Evolutionary conservation across 2,329 filamentous ascomycete species (phyloP).

Genomic region (Dichotomopilus funicola): DNA sequence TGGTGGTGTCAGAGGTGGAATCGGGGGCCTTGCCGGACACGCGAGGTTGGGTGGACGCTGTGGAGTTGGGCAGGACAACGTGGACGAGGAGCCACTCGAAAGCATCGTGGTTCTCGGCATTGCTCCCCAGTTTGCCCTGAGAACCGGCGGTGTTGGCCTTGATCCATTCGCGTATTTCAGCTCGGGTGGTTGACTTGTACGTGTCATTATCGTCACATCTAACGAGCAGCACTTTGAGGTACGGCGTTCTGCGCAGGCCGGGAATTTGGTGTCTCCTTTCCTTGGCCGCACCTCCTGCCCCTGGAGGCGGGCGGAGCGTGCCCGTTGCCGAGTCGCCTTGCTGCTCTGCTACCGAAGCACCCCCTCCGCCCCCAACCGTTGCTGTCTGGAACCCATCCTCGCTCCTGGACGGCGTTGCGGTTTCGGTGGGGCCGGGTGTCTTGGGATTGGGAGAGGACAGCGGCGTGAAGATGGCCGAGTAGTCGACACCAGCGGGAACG

Average conservation of each 20-base stretch:
- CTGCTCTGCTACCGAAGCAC: slow-evolving; percentile 33
- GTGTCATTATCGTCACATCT: slow-evolving; percentile 93
- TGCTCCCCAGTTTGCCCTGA: slow-evolving; percentile 49
- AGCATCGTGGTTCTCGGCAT: slow-evolving; percentile 89
- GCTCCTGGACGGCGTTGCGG: slow-evolving; percentile 28
- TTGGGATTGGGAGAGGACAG: slow-evolving; percentile 30
- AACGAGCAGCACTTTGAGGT: slow-evolving; percentile 82
- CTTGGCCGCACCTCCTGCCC: slow-evolving; percentile 34
- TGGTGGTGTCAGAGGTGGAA: slow-evolving; percentile 45
- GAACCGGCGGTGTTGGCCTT: slow-evolving; percentile 63
- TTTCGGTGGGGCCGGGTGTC: slow-evolving; percentile 24
- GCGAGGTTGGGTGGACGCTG: slow-evolving; percentile 70
- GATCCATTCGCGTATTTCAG: slow-evolving; percentile 84
- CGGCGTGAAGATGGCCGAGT: slow-evolving; percentile 32
- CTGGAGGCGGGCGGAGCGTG: slow-evolving; percentile 29
- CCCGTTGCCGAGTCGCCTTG: slow-evolving; percentile 31
- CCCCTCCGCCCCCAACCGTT: slow-evolving; percentile 37
- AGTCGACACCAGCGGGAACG: slow-evolving; percentile 53
- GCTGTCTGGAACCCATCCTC: slow-evolving; percentile 60
- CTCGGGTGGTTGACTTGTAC: slow-evolving; percentile 75
- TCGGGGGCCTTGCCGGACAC: slow-evolving; percentile 48
- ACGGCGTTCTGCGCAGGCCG: slow-evolving; percentile 84
- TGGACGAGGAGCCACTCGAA: slow-evolving; percentile 95
- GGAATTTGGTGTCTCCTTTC: slow-evolving; percentile 88
- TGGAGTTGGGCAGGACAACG: slow-evolving; percentile 81